A percentile compares a stretch with the other conserved stretches of the same genome.
Conservation (phyloP, 2,329 filamentous ascomycete species). For the Curvularia spicifera region DNA sequence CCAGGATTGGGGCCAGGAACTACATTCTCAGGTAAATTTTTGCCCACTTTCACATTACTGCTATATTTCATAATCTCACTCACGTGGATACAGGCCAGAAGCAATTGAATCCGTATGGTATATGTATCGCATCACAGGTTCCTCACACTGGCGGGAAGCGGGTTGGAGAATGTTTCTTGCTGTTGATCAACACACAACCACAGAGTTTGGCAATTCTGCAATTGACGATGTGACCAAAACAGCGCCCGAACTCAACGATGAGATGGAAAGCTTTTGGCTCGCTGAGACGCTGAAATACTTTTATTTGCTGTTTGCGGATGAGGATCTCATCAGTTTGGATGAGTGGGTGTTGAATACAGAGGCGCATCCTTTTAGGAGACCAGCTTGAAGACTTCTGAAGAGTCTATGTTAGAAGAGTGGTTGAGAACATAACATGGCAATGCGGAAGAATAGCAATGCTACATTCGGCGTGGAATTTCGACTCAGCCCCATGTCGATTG, state of each 20-base stretch:
- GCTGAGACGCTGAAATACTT: conserved; percentile 73
- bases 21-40: conserved; percentile 66
- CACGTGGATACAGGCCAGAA: conserved; percentile 60
- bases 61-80: background rate
- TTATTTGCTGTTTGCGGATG: conserved; percentile 67
- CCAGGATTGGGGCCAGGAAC: conserved; percentile 60
- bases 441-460: too few species aligned
- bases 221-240: conserved; percentile 69
- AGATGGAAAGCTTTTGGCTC: conserved; percentile 80
- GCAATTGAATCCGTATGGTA: conserved; percentile 83
- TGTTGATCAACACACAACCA: conserved; percentile 66
- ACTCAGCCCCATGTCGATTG: too few species aligned
- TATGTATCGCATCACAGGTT: conserved; percentile 76
- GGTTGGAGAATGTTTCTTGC: conserved; percentile 77
- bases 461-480: too few species aligned
- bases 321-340: conserved; percentile 65
- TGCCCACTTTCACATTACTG: background rate
- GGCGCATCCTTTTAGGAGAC: conserved; percentile 52
- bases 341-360: conserved; percentile 67
- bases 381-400: conserved; percentile 8
- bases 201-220: conserved; percentile 68
- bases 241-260: conserved; percentile 57
- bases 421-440: too few species aligned
- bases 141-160: conserved; percentile 68
- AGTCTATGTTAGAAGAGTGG: too few species aligned